Conservation (phyloP, 306 rosid species). For the Quercus berberidifolia region DNA sequence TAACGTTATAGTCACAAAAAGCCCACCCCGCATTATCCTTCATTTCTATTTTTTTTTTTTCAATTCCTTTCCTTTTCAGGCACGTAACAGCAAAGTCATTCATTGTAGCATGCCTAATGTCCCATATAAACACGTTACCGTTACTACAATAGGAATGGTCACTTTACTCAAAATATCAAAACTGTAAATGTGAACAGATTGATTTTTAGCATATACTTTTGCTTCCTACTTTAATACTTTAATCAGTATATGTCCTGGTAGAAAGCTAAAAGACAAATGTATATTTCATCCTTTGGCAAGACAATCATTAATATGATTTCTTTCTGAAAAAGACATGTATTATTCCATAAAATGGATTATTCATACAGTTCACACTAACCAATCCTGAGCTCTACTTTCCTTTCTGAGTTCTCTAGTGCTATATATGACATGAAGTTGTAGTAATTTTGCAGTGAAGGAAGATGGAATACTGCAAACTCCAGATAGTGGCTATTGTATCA, state of each 20-base stretch:
- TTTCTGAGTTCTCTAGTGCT: not conserved
- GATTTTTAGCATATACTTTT: not conserved
- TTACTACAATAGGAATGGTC: not conserved
- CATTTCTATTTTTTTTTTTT: not conserved
- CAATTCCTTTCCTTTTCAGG: conserved; percentile 16
- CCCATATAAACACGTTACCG: not conserved
- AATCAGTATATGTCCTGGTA: not conserved
- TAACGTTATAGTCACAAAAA: not conserved
- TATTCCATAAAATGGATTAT: not conserved
- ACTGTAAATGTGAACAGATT: not conserved
- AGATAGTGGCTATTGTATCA: conserved; percentile 15
- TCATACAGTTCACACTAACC: conserved; percentile 15
- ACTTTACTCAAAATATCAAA: not conserved
- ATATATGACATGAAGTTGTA: not conserved
- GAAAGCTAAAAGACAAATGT: not conserved
- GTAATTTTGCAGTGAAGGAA: not conserved
- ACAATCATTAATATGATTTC: not conserved
- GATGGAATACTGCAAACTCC: conserved; percentile 30
- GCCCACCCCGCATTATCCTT: not conserved
- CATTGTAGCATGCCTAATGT: conserved; percentile 2
- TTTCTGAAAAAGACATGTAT: not conserved
- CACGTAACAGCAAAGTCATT: not conserved
- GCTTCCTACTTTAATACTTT: too few relatives aligned
- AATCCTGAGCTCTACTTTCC: not conserved
- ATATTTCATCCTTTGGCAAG: not conserved